Evolutionary conservation across 23 red algal species (phyloP).

Genomic region (Porphyridium purpureum): DNA sequence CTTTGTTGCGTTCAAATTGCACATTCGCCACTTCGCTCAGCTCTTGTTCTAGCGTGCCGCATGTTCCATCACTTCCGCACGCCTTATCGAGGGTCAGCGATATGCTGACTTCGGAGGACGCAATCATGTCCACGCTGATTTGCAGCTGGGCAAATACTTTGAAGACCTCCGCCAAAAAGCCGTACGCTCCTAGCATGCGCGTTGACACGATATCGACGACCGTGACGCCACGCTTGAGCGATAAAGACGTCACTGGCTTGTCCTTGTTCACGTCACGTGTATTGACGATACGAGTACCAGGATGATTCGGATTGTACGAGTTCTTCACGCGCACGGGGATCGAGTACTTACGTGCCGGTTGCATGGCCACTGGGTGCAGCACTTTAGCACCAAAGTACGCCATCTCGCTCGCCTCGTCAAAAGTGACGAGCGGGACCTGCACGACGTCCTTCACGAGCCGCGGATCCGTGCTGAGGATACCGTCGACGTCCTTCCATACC

Average conservation of each 20-base stretch:
- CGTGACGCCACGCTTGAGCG: constrained; percentile 59
- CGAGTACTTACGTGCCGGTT: constrained; percentile 61
- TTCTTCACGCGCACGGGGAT: constrained; percentile 96
- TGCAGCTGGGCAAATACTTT: constrained; percentile 57
- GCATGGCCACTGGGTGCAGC: constrained; percentile 91
- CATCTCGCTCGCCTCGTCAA: constrained; percentile 90
- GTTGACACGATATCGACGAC: constrained; percentile 93
- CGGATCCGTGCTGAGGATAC: constrained; percentile 81
- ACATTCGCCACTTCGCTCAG: constrained; percentile 42
- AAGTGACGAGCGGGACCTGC: constrained; percentile 59
- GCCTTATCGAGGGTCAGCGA: constrained; percentile 76
- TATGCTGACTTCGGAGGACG: constrained; percentile 80
- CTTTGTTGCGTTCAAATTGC: constrained; percentile 29
- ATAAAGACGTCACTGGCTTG: constrained; percentile 77
- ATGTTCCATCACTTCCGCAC: constrained; percentile 6
- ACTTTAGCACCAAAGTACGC: constrained; percentile 98
- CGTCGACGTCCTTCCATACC: constrained; percentile 98
- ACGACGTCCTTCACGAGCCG: constrained; percentile 61
- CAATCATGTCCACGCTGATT: constrained; percentile 81
- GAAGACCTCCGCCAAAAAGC: constrained; percentile 84
- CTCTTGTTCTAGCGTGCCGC: constrained; percentile 30
- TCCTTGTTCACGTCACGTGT: constrained; percentile 6
- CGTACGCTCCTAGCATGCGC: constrained; percentile 86
- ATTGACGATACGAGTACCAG: constrained; percentile 69
- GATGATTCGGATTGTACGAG: constrained; percentile 83